Percentiles rank a stretch among this genome's conserved stretches.
Conservation (phyloP, 768 basidiomycete genomes). For the Melanogaster broomeanus region DNA sequence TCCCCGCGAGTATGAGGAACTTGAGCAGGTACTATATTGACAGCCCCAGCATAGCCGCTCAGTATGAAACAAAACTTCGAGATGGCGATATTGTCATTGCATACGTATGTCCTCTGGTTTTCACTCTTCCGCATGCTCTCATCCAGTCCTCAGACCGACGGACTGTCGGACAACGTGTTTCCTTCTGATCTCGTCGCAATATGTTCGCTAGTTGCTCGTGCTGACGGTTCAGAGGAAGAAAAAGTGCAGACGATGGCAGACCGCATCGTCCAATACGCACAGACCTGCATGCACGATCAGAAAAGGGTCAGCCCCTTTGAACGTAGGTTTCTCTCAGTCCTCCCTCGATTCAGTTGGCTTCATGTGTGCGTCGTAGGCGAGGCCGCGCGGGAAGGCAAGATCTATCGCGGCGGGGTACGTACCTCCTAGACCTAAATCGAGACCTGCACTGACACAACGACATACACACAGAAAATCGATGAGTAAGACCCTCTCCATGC, state of each 20-base stretch:
- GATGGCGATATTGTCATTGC: constrained; percentile 55
- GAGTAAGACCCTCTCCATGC: constrained; percentile 53
- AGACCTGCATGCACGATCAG: constrained; percentile 67
- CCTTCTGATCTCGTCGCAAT: constrained; percentile 69
- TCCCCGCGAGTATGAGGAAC: constrained; percentile 28
- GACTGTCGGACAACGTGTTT: constrained; percentile 60
- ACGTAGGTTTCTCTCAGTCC: constrained; percentile 41
- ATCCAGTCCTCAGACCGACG: constrained; percentile 46
- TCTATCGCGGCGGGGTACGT: constrained; percentile 75
- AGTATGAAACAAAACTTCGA: constrained; percentile 47
- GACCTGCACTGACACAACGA: constrained; percentile 6
- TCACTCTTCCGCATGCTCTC: not conserved
- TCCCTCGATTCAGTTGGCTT: constrained; percentile 1
- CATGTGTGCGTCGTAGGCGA: constrained; percentile 42
- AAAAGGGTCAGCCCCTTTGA: constrained; percentile 73
- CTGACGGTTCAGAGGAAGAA: constrained; percentile 54
- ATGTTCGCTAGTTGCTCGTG: constrained; percentile 63
- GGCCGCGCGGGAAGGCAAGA: constrained; percentile 64
- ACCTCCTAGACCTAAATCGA: constrained; percentile 7
- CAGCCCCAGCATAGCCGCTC: constrained; percentile 43
- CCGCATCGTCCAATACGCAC: constrained; percentile 68
- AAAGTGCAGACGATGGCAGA: constrained; percentile 75
- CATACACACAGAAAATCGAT: constrained; percentile 63
- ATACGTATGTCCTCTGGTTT: constrained; percentile 39
- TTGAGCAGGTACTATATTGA: constrained; percentile 31